phyloP scores from a whole-genome alignment of 1,284 basidiomycete species.

The Heterobasidion occidentale region DNA sequence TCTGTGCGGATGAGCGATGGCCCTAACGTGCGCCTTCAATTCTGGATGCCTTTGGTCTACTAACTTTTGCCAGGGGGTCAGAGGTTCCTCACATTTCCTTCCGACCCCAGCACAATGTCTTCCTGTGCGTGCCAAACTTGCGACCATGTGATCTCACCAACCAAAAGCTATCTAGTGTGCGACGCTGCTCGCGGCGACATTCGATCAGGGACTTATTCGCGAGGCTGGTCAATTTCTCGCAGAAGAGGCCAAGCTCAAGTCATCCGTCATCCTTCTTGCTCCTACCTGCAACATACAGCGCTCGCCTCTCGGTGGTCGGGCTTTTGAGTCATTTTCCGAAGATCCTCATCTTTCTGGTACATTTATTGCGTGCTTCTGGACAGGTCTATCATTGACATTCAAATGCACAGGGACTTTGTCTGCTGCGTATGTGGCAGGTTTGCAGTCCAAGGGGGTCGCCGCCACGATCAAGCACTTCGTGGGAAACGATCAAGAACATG shows the following conservation, averaged over 20 bases:
- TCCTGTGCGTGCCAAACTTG: constrained; percentile 15
- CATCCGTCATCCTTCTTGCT: constrained; percentile 63
- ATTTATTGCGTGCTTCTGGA: background rate
- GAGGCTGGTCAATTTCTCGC: constrained; percentile 65
- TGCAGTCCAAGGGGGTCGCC: constrained; percentile 67
- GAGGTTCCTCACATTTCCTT: constrained; percentile 60
- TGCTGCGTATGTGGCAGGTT: constrained; percentile 65
- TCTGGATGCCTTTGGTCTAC: background rate
- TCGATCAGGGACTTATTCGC: constrained; percentile 59
- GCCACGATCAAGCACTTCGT: constrained; percentile 68
- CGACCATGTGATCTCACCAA: background rate
- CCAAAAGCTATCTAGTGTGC: constrained; percentile 25
- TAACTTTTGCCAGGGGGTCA: constrained; percentile 39
- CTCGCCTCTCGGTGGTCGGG: constrained; percentile 66
- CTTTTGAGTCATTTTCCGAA: constrained; percentile 77
- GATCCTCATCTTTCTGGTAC: constrained; percentile 68
- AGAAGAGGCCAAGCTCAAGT: constrained; percentile 61
- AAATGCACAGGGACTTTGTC: constrained; percentile 34
- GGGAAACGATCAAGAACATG: constrained; percentile 69
- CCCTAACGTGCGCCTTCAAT: constrained; percentile 38
- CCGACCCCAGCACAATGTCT: constrained; percentile 28
- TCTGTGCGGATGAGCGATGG: constrained; percentile 61
- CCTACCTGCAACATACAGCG: constrained; percentile 81
- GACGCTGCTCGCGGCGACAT: constrained; percentile 70
- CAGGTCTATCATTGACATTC: background rate